Evolutionary conservation across 2,329 filamentous ascomycete species (phyloP).

Genomic region (Trichoderma asperellum): DNA sequence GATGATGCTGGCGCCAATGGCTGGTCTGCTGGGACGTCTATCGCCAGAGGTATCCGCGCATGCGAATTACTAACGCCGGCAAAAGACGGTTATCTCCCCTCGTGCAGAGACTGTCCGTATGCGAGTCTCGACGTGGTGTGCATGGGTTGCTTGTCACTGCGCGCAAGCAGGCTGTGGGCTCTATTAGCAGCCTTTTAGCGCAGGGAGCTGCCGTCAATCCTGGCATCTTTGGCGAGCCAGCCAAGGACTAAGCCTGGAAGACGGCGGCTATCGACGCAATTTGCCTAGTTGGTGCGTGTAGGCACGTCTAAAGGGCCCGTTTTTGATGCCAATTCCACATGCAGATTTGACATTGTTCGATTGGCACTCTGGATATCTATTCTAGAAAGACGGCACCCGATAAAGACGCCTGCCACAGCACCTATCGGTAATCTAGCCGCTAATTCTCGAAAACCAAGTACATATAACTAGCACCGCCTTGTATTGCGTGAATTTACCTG

Average conservation of each 20-base stretch:
- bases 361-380: not conserved
- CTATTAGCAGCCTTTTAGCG: constrained; percentile 17
- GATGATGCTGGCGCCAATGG: not conserved
- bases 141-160: constrained; percentile 20
- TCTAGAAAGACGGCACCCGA: not conserved
- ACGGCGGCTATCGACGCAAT: constrained; percentile 11
- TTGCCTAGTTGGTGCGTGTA: not conserved
- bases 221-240: not conserved
- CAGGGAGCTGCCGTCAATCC: constrained; percentile 20
- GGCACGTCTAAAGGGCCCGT: not conserved
- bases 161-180: not conserved
- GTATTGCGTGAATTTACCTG: no score
- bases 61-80: not conserved
- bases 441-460: not conserved
- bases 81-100: not conserved
- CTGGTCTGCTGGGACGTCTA: not conserved
- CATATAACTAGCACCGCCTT: no score
- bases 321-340: not conserved
- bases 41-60: not conserved
- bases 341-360: not conserved
- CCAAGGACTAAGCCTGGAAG: constrained; percentile 11
- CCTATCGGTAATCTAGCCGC: not conserved
- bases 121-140: not conserved
- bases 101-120: not conserved
- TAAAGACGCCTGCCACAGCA: not conserved